phyloP scores from a whole-genome alignment of 495 filamentous ascomycete genomes.

The Trichoderma virens region DNA sequence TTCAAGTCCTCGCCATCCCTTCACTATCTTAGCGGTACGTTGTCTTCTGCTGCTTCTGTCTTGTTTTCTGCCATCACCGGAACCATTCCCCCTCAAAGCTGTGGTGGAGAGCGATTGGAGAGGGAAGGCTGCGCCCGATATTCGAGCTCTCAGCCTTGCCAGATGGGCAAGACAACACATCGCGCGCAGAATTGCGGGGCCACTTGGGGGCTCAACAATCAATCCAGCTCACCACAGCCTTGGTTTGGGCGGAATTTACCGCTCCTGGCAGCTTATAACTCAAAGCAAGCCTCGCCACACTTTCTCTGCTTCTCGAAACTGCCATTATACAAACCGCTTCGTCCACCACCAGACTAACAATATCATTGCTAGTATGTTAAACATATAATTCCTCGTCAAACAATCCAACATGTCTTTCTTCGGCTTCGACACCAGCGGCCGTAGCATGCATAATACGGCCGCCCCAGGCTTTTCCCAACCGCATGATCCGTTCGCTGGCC shows the following conservation, averaged over 20 bases:
- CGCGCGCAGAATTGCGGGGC: background rate
- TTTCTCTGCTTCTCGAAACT: too few species aligned
- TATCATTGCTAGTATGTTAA: background rate
- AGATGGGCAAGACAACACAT: background rate
- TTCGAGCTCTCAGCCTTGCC: background rate
- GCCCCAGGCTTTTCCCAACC: conserved; percentile 72
- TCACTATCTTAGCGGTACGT: conserved; percentile 11
- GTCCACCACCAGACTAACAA: background rate
- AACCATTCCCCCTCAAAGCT: background rate
- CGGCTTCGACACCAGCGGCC: conserved; percentile 63
- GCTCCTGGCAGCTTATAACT: background rate
- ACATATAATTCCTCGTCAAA: background rate
- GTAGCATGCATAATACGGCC: conserved; percentile 36
- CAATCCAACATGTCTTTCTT: conserved; percentile 54
- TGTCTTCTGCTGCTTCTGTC: background rate
- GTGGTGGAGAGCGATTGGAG: background rate
- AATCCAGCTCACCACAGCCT: background rate
- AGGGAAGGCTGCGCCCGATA: background rate
- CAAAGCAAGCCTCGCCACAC: too few species aligned
- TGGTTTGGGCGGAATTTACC: background rate
- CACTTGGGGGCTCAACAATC: background rate
- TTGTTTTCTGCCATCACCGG: background rate
- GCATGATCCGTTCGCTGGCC: conserved; percentile 81
- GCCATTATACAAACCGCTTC: background rate
- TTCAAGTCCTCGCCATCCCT: conserved; percentile 10